Conservation (phyloP, 768 basidiomycete species). For the Neoboletus magnificus region DNA sequence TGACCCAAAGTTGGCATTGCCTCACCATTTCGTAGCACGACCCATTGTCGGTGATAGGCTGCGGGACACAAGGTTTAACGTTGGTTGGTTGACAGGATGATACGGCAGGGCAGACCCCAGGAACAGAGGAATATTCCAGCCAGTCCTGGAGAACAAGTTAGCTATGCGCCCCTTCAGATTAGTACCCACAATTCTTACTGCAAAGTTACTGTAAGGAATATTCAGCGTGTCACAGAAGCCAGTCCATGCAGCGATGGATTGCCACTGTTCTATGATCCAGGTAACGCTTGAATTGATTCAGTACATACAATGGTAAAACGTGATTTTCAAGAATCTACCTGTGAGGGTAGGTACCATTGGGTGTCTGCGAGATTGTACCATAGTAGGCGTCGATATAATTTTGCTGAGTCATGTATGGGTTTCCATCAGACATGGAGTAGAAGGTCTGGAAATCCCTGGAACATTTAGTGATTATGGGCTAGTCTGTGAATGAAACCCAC, state of each 20-base stretch:
- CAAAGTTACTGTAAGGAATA: conserved; percentile 21
- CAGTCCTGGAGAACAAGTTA: conserved; percentile 16
- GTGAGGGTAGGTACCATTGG: conserved; percentile 17
- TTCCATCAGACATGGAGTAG: conserved; percentile 16
- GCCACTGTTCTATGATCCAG: conserved; percentile 10
- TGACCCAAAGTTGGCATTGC: conserved; percentile 20
- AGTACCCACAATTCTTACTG: conserved; percentile 2
- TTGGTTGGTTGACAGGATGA: conserved; percentile 8
- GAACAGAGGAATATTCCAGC: conserved; percentile 18
- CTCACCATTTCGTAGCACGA: conserved; percentile 16
- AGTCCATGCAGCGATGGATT: conserved; percentile 21
- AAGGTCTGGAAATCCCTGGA: conserved; percentile 8
- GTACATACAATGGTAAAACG: neutral
- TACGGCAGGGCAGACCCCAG: conserved; percentile 19
- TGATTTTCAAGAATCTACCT: neutral
- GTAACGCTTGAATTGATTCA: conserved; percentile 7
- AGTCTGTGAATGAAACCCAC: neutral
- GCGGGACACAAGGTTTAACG: conserved; percentile 14
- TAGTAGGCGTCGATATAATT: conserved; percentile 25
- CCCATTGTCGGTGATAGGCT: conserved; percentile 20
- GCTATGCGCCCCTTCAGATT: neutral
- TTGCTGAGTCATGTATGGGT: conserved; percentile 18
- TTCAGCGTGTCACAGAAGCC: conserved; percentile 21
- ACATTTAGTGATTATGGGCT: neutral
- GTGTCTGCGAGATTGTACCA: conserved; percentile 16